A percentile compares a stretch with the other conserved stretches of the same genome.
Conservation (phyloP, 1,284 basidiomycete species). For the Cutaneotrichosporon dermatis region DNA sequence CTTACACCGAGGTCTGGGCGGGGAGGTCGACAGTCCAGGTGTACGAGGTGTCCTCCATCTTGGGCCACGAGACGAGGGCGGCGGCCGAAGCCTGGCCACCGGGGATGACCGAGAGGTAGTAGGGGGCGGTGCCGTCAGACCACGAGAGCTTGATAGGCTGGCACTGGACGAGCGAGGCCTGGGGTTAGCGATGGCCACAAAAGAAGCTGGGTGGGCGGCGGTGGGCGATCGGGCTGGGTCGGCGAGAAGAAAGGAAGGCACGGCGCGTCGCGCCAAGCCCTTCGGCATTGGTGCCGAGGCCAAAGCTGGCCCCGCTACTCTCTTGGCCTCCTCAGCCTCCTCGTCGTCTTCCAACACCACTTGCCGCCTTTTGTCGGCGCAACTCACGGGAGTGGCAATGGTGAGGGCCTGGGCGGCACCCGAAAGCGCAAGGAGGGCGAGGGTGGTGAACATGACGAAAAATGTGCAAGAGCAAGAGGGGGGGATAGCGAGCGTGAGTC, state of each 20-base stretch:
- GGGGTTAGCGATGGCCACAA: background rate
- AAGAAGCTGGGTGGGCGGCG: too few relatives aligned
- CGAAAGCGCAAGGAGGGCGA: slow-evolving; percentile 4
- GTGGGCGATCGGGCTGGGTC: too few relatives aligned
- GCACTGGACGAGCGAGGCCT: slow-evolving; percentile 42
- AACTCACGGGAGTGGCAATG: slow-evolving; percentile 9
- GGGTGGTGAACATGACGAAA: slow-evolving; percentile 6
- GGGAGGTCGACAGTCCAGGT: slow-evolving; percentile 64
- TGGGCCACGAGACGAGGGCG: slow-evolving; percentile 35
- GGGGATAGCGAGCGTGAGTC: background rate
- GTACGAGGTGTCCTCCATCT: slow-evolving; percentile 51
- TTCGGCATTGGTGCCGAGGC: too few relatives aligned
- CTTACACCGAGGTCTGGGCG: slow-evolving; percentile 58
- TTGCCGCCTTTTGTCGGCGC: too few relatives aligned
- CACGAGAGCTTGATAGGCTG: slow-evolving; percentile 53
- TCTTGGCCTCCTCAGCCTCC: too few relatives aligned
- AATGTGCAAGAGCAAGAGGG: background rate
- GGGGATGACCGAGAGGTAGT: slow-evolving; percentile 63
- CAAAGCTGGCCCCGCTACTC: too few relatives aligned
- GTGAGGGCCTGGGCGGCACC: slow-evolving; percentile 9
- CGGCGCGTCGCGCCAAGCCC: too few relatives aligned
- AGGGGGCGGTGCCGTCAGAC: slow-evolving; percentile 58
- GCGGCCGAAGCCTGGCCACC: slow-evolving; percentile 60
- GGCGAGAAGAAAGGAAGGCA: too few relatives aligned
- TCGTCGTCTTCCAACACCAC: too few relatives aligned